Evolutionary conservation across 805 yeast genomes (phyloP).

Genomic region (Barnettozyma pratensis): DNA sequence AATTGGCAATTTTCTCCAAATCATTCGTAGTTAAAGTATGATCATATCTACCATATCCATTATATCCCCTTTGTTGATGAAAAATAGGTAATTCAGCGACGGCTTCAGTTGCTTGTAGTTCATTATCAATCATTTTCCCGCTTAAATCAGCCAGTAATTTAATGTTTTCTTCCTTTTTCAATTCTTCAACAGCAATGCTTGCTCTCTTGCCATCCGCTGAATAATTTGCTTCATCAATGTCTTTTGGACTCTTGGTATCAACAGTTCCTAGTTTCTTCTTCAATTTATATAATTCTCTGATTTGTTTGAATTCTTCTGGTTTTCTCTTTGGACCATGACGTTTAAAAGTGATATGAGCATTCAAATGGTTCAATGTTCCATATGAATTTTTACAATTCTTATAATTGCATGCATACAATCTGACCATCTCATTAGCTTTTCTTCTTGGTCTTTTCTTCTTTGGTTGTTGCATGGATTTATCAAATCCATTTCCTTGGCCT

Average conservation of each 20-base stretch:
- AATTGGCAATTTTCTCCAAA: slow-evolving; percentile 3
- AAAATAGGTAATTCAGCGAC: slow-evolving; percentile 17
- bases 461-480: slow-evolving; percentile 6
- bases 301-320: slow-evolving; percentile 50
- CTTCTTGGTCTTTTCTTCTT: slow-evolving; percentile 45
- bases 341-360: slow-evolving; percentile 50
- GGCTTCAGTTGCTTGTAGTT: not conserved
- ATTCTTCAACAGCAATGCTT: not conserved
- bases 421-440: slow-evolving; percentile 49
- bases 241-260: not conserved
- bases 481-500: not conserved
- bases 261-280: slow-evolving; percentile 29
- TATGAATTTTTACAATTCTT: slow-evolving; percentile 47
- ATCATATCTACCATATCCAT: slow-evolving; percentile 25
- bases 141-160: slow-evolving; percentile 13
- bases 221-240: not conserved
- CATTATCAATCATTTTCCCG: slow-evolving; percentile 11
- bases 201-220: not conserved
- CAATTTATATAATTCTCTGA: slow-evolving; percentile 39
- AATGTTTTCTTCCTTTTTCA: slow-evolving; percentile 9
- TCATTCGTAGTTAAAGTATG: slow-evolving; percentile 17
- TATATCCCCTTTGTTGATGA: slow-evolving; percentile 26
- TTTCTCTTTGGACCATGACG: slow-evolving; percentile 49
- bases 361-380: slow-evolving; percentile 56
- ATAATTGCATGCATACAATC: slow-evolving; percentile 46